phyloP scores from a whole-genome alignment of 2,329 filamentous ascomycete species.

The Xylariaceae sp. region DNA sequence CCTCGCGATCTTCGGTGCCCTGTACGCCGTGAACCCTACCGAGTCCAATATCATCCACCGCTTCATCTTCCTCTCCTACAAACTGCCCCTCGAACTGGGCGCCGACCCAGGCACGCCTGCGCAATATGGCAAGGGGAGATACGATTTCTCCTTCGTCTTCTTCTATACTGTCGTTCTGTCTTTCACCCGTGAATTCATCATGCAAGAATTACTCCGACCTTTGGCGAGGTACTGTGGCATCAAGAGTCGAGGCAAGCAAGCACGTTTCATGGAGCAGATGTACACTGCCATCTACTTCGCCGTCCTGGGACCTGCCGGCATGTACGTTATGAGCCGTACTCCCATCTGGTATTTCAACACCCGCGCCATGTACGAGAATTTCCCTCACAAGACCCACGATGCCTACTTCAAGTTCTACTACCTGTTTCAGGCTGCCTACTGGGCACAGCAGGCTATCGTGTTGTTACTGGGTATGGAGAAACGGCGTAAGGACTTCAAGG shows the following conservation, averaged over 20 bases:
- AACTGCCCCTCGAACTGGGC: constrained; percentile 49
- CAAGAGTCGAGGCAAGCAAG: constrained; percentile 69
- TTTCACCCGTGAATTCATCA: constrained; percentile 92
- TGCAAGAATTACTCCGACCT: constrained; percentile 83
- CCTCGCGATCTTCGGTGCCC: constrained; percentile 55
- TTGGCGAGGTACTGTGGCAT: constrained; percentile 68
- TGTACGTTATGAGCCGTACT: constrained; percentile 89
- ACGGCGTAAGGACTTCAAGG: constrained; percentile 90
- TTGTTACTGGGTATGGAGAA: constrained; percentile 84
- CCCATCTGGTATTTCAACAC: constrained; percentile 97
- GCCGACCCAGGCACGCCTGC: constrained; percentile 38
- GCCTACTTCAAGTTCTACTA: constrained; percentile 92
- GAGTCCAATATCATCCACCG: constrained; percentile 72
- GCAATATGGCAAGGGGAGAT: constrained; percentile 85
- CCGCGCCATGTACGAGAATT: constrained; percentile 80
- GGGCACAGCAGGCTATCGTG: constrained; percentile 91
- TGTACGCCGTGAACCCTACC: constrained; percentile 72
- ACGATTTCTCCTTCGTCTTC: constrained; percentile 79
- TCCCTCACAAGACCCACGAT: constrained; percentile 78
- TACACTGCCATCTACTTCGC: constrained; percentile 92
- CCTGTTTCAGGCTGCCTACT: constrained; percentile 89
- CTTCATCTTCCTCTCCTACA: constrained; percentile 89
- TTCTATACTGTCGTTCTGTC: constrained; percentile 90
- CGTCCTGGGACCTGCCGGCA: constrained; percentile 73
- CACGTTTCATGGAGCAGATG: constrained; percentile 92